Evolutionary conservation across 164 flowering plant genomes (phyloP).

Genomic region (Annona cherimola): DNA sequence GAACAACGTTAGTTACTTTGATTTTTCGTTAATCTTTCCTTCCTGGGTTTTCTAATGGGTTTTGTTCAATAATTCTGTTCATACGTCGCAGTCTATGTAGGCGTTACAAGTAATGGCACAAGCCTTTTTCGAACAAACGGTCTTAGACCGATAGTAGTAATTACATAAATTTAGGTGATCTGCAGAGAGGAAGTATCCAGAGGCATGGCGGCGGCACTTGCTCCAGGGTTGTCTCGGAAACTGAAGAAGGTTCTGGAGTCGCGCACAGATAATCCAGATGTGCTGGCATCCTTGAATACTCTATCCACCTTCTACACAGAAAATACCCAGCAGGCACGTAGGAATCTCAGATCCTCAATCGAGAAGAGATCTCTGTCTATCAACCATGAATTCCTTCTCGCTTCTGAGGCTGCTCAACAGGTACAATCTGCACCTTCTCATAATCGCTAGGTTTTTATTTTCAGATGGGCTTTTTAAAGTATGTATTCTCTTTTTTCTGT

Average conservation of each 20-base stretch:
- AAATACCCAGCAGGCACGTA: constrained; percentile 72
- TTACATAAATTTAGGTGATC: neutral
- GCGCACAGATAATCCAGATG: constrained; percentile 78
- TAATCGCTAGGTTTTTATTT: neutral
- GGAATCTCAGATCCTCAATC: constrained; percentile 86
- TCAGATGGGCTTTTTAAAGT: neutral
- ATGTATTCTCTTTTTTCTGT: constrained; percentile 6
- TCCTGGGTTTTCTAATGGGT: no score
- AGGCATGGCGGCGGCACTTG: constrained; percentile 37
- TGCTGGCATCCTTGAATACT: constrained; percentile 71
- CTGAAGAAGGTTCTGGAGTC: constrained; percentile 46
- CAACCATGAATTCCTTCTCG: constrained; percentile 71
- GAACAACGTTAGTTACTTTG: no score
- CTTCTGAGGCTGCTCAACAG: constrained; percentile 65
- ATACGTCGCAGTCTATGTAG: no score
- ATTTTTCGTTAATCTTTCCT: no score
- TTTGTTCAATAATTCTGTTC: no score
- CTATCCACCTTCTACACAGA: constrained; percentile 78
- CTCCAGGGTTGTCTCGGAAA: constrained; percentile 43
- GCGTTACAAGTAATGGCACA: no score
- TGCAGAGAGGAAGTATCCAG: constrained; percentile 4
- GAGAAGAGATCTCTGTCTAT: constrained; percentile 75
- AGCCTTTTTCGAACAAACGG: no score
- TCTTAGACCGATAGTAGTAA: neutral
- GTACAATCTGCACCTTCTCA: constrained; percentile 16